Conservation (phyloP, 176 grass and related monocot species). For the Triticum urartu region DNA sequence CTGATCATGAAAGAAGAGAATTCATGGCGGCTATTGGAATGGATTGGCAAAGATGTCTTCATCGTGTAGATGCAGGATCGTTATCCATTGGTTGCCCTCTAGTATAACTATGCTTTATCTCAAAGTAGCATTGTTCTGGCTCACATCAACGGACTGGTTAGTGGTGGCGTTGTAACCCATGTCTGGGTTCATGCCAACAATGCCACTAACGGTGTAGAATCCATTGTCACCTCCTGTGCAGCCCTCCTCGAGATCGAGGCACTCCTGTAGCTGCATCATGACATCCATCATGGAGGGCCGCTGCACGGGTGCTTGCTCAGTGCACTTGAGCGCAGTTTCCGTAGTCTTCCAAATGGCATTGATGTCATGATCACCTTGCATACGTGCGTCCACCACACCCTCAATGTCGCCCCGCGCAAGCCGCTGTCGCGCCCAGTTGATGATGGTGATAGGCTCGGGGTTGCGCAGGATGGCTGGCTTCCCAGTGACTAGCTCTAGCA, state of each 20-base stretch:
- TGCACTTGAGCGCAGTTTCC: slow-evolving; percentile 57
- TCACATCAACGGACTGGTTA: no score
- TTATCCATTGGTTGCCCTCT: background rate
- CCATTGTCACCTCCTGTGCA: no score
- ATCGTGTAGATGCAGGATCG: background rate
- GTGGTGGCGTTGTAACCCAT: slow-evolving; percentile 9
- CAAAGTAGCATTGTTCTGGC: slow-evolving; percentile 25
- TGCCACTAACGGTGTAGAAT: no score
- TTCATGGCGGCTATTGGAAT: no score
- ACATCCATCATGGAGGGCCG: slow-evolving; percentile 56
- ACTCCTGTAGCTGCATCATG: slow-evolving; percentile 44
- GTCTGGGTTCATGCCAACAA: background rate
- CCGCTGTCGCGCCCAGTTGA: slow-evolving; percentile 32
- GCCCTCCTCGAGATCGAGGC: slow-evolving; percentile 38
- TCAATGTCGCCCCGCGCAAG: slow-evolving; percentile 30
- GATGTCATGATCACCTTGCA: slow-evolving; percentile 37
- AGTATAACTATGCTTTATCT: slow-evolving; percentile 23
- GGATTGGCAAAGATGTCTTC: no score
- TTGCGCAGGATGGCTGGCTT: slow-evolving; percentile 18
- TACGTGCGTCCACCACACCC: slow-evolving; percentile 20
- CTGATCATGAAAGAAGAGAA: no score
- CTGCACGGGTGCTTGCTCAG: background rate
- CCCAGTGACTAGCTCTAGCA: slow-evolving; percentile 42
- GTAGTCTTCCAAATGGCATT: slow-evolving; percentile 49
- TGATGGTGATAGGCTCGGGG: slow-evolving; percentile 9